These are phyloP conservation scores for Bacterosira constricta DNA, from an alignment of 108 stramenopile genomes.

Conservation along the genomic window DNA sequence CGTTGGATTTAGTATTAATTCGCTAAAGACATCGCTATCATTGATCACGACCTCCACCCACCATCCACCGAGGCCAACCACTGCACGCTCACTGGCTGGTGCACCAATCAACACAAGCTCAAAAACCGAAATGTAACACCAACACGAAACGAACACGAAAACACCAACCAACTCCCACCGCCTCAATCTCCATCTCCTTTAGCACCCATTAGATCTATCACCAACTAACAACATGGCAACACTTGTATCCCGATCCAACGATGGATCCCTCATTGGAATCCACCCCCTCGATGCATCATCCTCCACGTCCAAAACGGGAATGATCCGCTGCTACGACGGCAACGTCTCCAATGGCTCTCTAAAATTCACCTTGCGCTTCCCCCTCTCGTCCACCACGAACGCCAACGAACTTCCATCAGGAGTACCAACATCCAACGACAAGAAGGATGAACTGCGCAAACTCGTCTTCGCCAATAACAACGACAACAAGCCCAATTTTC, in stretches of 20 bases:
- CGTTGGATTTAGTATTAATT: too few species aligned
- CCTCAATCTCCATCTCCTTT: too few species aligned
- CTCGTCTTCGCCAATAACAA: constrained; percentile 24
- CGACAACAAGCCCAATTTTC: background rate
- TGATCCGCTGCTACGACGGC: constrained; percentile 48
- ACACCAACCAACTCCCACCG: background rate
- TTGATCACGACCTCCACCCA: background rate
- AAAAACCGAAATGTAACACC: too few species aligned
- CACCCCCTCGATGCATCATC: background rate
- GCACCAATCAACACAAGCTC: too few species aligned
- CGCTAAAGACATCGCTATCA: too few species aligned
- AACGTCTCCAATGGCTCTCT: constrained; percentile 32
- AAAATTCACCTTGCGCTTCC: constrained; percentile 49
- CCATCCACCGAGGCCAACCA: background rate
- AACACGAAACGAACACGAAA: background rate
- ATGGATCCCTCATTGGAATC: constrained; percentile 8
- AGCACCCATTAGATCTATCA: too few species aligned
- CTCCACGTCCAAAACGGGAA: background rate
- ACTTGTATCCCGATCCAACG: background rate
- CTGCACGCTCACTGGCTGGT: background rate
- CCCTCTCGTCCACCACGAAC: background rate
- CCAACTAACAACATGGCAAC: too few species aligned
- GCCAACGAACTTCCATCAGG: background rate
- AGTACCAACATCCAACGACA: background rate
- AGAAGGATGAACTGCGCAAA: constrained; percentile 7